phyloP scores from a whole-genome alignment of 805 yeast species.

The Kodamaea kakaduensis region DNA sequence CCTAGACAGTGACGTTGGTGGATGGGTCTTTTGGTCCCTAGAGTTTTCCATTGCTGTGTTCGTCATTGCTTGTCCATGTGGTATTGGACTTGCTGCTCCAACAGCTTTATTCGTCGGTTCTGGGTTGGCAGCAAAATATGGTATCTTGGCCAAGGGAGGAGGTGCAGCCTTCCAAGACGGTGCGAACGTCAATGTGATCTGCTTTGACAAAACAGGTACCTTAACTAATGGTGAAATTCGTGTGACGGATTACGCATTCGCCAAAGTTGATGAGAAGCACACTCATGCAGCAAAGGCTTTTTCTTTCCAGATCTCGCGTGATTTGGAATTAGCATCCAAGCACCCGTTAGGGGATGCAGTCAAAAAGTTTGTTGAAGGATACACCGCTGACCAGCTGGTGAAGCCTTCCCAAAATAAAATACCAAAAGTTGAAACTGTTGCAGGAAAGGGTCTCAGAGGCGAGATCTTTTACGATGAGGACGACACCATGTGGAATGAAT shows the following conservation, averaged over 20 bases:
- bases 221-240: constrained; percentile 61
- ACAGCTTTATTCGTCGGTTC: constrained; percentile 79
- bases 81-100: constrained; percentile 81
- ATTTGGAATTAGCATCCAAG: constrained; percentile 58
- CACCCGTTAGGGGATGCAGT: constrained; percentile 69
- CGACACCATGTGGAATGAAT: constrained; percentile 29
- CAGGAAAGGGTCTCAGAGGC: constrained; percentile 61
- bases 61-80: constrained; percentile 85
- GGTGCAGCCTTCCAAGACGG: constrained; percentile 82
- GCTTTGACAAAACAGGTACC: constrained; percentile 80
- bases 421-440: constrained; percentile 47
- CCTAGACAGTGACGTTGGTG: constrained; percentile 63
- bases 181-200: constrained; percentile 55
- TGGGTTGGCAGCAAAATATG: constrained; percentile 73
- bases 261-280: constrained; percentile 13
- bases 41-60: constrained; percentile 76
- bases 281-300: constrained; percentile 13
- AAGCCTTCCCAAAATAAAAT: constrained; percentile 32
- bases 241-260: constrained; percentile 47
- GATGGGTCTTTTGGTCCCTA: constrained; percentile 75
- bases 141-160: constrained; percentile 75
- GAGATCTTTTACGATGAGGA: constrained; percentile 23
- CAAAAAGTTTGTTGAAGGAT: constrained; percentile 27
- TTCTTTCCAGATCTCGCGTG: constrained; percentile 49
- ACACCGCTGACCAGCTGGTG: constrained; percentile 22